These are phyloP conservation scores for Hylodesmum podocarpum DNA, from an alignment of 306 rosid species.

Conservation along the genomic window DNA sequence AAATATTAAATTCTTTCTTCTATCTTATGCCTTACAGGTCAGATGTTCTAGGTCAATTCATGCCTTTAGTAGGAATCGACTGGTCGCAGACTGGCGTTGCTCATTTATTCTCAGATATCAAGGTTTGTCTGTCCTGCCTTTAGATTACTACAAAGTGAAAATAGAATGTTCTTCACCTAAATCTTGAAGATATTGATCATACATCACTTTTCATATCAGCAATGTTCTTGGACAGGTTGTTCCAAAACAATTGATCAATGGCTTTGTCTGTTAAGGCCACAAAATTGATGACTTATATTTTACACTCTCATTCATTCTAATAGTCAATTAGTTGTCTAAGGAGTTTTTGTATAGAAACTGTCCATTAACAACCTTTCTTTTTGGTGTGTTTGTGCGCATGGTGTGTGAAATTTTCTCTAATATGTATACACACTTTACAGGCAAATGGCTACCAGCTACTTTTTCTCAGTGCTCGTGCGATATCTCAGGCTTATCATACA, in stretches of 20 bases:
- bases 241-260: slow-evolving; percentile 6
- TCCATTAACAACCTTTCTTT: slow-evolving; percentile 12
- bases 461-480: slow-evolving; percentile 96
- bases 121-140: slow-evolving; percentile 53
- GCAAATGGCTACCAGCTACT: slow-evolving; percentile 91
- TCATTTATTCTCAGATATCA: slow-evolving; percentile 89
- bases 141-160: slow-evolving; percentile 2
- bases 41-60: slow-evolving; percentile 95
- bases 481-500: slow-evolving; percentile 87
- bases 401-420: not conserved
- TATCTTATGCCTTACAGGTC: slow-evolving; percentile 54
- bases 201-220: not conserved
- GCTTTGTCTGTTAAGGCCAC: slow-evolving; percentile 29
- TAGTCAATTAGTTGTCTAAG: slow-evolving; percentile 6
- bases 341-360: slow-evolving; percentile 16
- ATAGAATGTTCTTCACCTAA: not conserved
- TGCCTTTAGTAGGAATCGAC: slow-evolving; percentile 97
- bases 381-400: not conserved
- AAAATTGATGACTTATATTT: slow-evolving; percentile 1
- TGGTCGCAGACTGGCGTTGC: slow-evolving; percentile 99
- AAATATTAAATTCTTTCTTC: slow-evolving; percentile 16
- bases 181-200: slow-evolving; percentile 15
- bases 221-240: slow-evolving; percentile 15
- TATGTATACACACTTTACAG: slow-evolving; percentile 49
- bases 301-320: not conserved